phyloP scores from a whole-genome alignment of 2,329 filamentous ascomycete genomes.

The Tolypocladium pustulatum region DNA sequence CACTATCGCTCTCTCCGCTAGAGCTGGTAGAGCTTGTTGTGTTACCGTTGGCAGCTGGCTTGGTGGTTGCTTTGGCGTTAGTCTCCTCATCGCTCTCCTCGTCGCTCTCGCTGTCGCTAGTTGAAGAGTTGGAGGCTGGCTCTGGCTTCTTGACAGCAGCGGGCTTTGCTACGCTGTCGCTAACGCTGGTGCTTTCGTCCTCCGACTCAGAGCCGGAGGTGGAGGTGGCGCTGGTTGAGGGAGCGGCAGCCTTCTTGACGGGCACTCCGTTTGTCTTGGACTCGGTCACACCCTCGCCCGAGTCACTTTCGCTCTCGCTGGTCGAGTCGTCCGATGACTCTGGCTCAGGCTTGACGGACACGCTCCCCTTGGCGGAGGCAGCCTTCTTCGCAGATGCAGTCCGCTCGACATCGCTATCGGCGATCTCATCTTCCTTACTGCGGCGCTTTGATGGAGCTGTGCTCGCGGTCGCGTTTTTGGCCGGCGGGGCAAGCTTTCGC shows the following conservation, averaged over 20 bases:
- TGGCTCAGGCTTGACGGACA: slow-evolving; percentile 7
- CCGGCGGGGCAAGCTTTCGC: slow-evolving; percentile 17
- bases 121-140: slow-evolving; percentile 9
- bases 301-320: slow-evolving; percentile 21
- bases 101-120: slow-evolving; percentile 15
- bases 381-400: slow-evolving; percentile 8
- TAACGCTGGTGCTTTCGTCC: slow-evolving; percentile 17
- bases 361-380: not conserved
- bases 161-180: slow-evolving; percentile 12
- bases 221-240: slow-evolving; percentile 9
- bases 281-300: slow-evolving; percentile 10
- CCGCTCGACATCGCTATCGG: slow-evolving; percentile 30
- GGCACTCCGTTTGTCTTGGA: slow-evolving; percentile 3
- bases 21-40: slow-evolving; percentile 9
- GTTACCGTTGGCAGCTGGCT: slow-evolving; percentile 9
- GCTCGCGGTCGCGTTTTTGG: slow-evolving; percentile 5
- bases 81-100: slow-evolving; percentile 6
- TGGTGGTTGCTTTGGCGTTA: slow-evolving; percentile 10
- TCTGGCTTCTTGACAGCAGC: slow-evolving; percentile 4
- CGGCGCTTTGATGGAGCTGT: slow-evolving; percentile 13
- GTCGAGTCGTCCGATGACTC: slow-evolving; percentile 11
- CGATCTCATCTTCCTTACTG: slow-evolving; percentile 27
- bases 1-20: slow-evolving; percentile 7
- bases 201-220: slow-evolving; percentile 13
- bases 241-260: not conserved